phyloP scores from a whole-genome alignment of 2,329 filamentous ascomycete species.

The Paramyrothecium sp. region DNA sequence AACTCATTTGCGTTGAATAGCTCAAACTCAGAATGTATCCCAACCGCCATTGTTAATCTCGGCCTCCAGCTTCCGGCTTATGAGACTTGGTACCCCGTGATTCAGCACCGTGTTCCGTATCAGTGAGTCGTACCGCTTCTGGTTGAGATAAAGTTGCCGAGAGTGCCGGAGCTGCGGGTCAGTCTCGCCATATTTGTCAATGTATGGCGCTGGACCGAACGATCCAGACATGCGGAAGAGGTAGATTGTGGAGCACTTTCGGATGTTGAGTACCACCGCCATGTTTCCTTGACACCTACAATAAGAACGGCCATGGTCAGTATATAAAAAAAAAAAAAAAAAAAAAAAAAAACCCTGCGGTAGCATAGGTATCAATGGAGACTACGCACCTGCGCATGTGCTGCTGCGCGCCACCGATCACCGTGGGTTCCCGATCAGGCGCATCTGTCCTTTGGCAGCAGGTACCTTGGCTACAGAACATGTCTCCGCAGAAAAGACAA shows the following conservation, averaged over 20 bases:
- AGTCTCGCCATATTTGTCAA: conserved; percentile 93
- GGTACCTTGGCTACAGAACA: conserved; percentile 91
- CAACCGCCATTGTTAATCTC: conserved; percentile 97
- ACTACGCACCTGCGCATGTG: conserved; percentile 77
- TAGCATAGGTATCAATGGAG: neutral
- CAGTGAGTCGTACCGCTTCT: conserved; percentile 88
- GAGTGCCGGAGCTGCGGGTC: conserved; percentile 87
- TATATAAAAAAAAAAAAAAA: conserved; percentile 3
- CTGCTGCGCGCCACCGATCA: conserved; percentile 83
- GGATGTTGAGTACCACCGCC: conserved; percentile 94
- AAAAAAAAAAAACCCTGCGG: neutral
- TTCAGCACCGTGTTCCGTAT: conserved; percentile 82
- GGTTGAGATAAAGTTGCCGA: conserved; percentile 87
- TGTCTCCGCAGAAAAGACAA: conserved; percentile 93
- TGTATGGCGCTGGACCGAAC: conserved; percentile 85
- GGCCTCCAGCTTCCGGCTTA: conserved; percentile 85
- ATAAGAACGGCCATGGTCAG: conserved; percentile 4
- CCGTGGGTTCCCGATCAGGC: conserved; percentile 36
- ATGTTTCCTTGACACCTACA: conserved; percentile 81
- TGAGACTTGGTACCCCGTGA: conserved; percentile 84
- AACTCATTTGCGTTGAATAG: too few species aligned
- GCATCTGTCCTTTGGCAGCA: conserved; percentile 75
- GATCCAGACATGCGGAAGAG: conserved; percentile 79
- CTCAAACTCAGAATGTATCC: conserved; percentile 60
- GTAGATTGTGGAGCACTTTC: conserved; percentile 91